Evolutionary conservation across 1,139 yeast genomes (phyloP), one percentile per base, ranked within the genome.

Genomic region (Nakaseomyces bracarensis): DNA sequence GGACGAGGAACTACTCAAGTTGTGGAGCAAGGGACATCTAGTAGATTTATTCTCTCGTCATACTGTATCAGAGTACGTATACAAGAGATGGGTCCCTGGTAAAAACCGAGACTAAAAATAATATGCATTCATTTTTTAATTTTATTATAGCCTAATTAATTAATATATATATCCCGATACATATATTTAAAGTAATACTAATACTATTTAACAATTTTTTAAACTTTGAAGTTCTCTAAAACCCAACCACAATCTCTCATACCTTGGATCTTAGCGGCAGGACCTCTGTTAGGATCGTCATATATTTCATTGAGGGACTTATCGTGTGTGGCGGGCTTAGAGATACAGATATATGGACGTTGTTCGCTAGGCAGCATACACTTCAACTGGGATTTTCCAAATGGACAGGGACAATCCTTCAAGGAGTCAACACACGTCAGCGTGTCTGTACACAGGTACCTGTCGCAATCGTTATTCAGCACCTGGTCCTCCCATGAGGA

Each of bases 381-480:
- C 55, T 86, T 80, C 48, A 83, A 59, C 60, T 91, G 96, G 1
- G 95, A 80, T 42, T 78, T 76, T 1, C 95, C 91, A 57, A 75
- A 89, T 8, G 86, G 87, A 61, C 98, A 91, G 1, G 97, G 96
- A 60, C 98, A 91, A 43, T 80, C 80, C 19, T 71, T 58, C 1
- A 87, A 77, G 2, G 64, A 58, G 6, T 72, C 70, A 0, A 84
- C 98, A 65, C 98, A 91, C 8, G 71, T 68, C 38, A 78, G 69
- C 0, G 96, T 86, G 52, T 81, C 95, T 2, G 84, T 82, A 59
- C 98, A 91, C 36, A 89, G 63, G 59, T 80, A 91, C 11, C 69
- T 68, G n/a, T 66, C 63, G 57, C 96, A 87, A n/a, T 67, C 63
- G 48, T 58, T 55, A 44, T 65, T 58, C 28, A 70, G 51, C 40